Base-by-base conservation (phyloP, 352 stramenopile species). In the Phytophthora hibernalis region DNA sequence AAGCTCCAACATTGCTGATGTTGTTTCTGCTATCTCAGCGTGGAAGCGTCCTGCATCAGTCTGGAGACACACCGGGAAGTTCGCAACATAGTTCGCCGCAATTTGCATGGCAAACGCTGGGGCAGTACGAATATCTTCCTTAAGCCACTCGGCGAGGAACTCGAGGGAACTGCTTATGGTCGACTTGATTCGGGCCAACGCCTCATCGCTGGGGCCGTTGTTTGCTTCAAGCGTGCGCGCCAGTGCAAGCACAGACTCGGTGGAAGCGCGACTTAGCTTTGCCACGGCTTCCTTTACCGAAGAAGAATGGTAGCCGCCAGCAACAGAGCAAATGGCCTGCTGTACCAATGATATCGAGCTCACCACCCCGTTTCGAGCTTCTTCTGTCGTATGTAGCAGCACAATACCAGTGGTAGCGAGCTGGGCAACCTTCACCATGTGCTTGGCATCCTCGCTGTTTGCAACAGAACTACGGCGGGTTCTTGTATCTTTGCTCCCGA, bases 321-420 rank as follows among this genome's bases (percentile, higher is more conserved):
- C 63, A 52, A 83, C 48, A 40, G 61, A 72, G 21, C 68, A 76
- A 50, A 82, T 76, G 13, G 61, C 53, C 18, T 74, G 76, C 40
- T 82, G 65, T 5, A 83, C 59, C 45, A 85, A 58, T 13, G 57
- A 58, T 12, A 82, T 31, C 6, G 79, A 80, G 47, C 72, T 54
- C 15, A 86, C 61, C 18, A 83, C 73, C 7, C 61, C 65, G 47
- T 48, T 49, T 3, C 79, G 74, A 13, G 73, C 65, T 54, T 72
- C 60, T 59, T 76, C 66, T 3, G 74, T 86, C 9, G 74, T 80
- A 44, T 89, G 80, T 4, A 89, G 50, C 55, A 87, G 59, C 35
- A 87, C 74, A 50, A 89, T 81, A 18, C 76, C 76, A 26, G 33
- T 61, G 5, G 77, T 90, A 64, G 81, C 77, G 24, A 79, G 70